Percentiles rank a stretch among this genome's conserved stretches.
phyloP scores from a whole-genome alignment of 805 yeast species.

The Metschnikowia sp. region DNA sequence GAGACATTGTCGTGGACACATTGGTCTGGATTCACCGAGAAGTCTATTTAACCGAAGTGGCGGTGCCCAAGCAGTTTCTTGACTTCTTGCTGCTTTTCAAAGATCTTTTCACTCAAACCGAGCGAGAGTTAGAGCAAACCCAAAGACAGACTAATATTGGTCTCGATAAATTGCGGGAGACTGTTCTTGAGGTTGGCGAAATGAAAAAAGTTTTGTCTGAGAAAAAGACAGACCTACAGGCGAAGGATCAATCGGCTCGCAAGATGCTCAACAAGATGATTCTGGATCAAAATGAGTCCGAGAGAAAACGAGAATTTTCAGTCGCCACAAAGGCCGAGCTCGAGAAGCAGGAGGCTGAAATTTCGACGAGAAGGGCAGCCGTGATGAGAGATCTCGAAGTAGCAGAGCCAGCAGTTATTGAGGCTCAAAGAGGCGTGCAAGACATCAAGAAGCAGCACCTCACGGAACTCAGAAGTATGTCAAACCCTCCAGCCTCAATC shows the following conservation, averaged over 20 bases:
- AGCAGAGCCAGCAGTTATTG: constrained; percentile 81
- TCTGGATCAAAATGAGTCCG: constrained; percentile 86
- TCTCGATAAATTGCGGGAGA: constrained; percentile 68
- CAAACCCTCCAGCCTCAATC: constrained; percentile 86
- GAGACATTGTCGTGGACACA: constrained; percentile 47
- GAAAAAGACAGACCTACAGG: constrained; percentile 47
- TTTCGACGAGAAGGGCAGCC: constrained; percentile 47
- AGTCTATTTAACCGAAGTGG: constrained; percentile 13
- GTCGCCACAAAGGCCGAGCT: constrained; percentile 69
- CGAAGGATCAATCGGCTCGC: constrained; percentile 67
- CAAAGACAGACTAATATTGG: constrained; percentile 76
- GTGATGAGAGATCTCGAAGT: constrained; percentile 65
- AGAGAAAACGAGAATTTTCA: constrained; percentile 83
- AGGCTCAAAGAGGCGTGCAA: constrained; percentile 86
- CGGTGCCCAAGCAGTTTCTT: constrained; percentile 57
- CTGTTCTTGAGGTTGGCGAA: constrained; percentile 67
- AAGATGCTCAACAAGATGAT: constrained; percentile 72
- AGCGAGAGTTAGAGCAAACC: constrained; percentile 51
- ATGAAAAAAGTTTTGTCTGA: constrained; percentile 51
- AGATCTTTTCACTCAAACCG: constrained; percentile 39
- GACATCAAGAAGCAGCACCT: constrained; percentile 89
- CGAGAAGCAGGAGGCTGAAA: constrained; percentile 59
- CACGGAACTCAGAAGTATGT: constrained; percentile 84
- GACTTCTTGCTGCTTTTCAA: constrained; percentile 47
- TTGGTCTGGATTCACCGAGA: constrained; percentile 46